Base-by-base conservation (phyloP, 208 protist genomes). In the Trypanosoma vivax region DNA sequence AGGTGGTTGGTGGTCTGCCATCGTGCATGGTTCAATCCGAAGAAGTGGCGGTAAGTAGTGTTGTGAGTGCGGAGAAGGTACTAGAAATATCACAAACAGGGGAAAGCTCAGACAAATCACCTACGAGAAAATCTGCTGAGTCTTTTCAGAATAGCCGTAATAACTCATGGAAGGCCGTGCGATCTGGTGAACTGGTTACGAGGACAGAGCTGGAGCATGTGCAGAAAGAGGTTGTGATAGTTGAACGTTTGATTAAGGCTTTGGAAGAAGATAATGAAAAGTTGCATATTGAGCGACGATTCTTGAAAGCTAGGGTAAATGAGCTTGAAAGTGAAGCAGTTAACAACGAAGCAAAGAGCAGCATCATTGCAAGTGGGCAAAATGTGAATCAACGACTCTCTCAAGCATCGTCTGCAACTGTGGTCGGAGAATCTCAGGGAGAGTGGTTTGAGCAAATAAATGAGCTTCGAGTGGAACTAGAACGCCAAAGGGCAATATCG, bases 211-310 rank as follows among this genome's bases (percentile, higher is more conserved):
- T 70, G 7, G 64, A 76, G n/a, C 24, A 34, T 27, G 27, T 86
- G 3, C 61, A 35, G 29, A 70, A 55, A 27, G 79, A 86, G 34
- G 66, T 91, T 39, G 46, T 71, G 23, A 83, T 82, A 21, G 79
- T 86, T 38, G 83, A 91, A 18, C 65, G 58, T 58, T 78, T 92
- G 29, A 66, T 87, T n/a, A 60, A 63, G 14, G 59, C 73, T 2
- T 70, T 92, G 21, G 76, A 88, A 42, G 58, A 73, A 28, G 84
- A 92, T 43, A 92, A 92, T 45, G 70, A 70, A 39, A 42, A 59
- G 24, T 66, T 92, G 7, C 38, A 73, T 47, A 54, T 10, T 5
- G 75, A 87, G 38, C 74, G 76, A 16, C 77, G 74, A 21, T 45
- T 66, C 3, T 62, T 83, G n/a, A 40, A 49, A 18, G 45, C 37